These are phyloP conservation scores for Chlamydomonas urium DNA, from an alignment of 139 green algal genomes.

Conservation along the genomic window DNA sequence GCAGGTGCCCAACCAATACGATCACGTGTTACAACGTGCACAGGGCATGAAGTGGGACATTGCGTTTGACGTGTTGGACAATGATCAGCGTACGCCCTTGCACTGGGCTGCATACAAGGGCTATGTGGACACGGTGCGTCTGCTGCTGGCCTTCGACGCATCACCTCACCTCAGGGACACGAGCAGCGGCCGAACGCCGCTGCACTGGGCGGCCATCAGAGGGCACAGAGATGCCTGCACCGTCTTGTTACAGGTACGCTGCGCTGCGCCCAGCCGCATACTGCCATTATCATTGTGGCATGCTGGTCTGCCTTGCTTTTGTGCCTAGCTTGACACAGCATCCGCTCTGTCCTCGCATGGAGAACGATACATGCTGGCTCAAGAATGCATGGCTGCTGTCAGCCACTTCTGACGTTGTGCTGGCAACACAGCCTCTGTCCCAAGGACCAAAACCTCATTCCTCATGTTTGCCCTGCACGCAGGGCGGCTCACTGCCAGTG, in stretches of 20 bases:
- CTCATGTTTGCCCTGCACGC: neutral
- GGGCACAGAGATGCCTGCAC: constrained; percentile 88
- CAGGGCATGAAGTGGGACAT: constrained; percentile 73
- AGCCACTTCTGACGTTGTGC: too few species aligned
- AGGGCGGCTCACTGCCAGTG: constrained; percentile 53
- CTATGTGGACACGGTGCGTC: constrained; percentile 75
- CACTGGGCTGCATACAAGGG: constrained; percentile 94
- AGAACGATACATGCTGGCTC: too few species aligned
- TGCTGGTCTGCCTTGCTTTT: too few species aligned
- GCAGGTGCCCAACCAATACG: neutral
- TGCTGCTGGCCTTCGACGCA: constrained; percentile 87
- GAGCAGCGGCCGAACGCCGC: constrained; percentile 88
- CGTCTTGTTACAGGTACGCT: constrained; percentile 82
- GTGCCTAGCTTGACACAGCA: too few species aligned
- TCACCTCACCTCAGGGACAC: constrained; percentile 49
- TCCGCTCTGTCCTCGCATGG: too few species aligned
- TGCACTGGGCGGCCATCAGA: constrained; percentile 95
- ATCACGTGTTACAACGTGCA: neutral
- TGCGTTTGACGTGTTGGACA: constrained; percentile 74
- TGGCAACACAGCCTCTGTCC: too few species aligned
- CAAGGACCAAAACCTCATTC: too few species aligned
- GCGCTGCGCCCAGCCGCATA: too few species aligned
- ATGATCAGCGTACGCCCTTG: constrained; percentile 69
- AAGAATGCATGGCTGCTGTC: too few species aligned
- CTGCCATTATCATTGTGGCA: too few species aligned